Conservation (phyloP, 1,139 yeast genomes). For the Nadsonia commutata region DNA sequence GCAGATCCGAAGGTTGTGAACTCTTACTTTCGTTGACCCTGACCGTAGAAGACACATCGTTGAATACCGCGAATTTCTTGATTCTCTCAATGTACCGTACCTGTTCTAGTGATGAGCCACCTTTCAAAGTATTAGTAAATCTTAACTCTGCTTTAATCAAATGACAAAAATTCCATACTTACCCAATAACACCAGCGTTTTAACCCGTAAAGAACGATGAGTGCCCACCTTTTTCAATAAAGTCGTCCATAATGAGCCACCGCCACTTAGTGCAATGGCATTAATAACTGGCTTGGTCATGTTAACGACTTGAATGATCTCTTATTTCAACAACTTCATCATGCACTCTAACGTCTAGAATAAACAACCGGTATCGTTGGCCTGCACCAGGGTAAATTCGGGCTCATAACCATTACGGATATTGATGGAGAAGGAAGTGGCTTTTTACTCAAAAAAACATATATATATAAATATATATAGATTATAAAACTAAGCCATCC, state of each 20-base stretch:
- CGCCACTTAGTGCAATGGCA: too few relatives aligned
- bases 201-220: conserved; percentile 9
- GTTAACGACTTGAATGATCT: too few relatives aligned
- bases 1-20: conserved; percentile 10
- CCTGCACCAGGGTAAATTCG: too few relatives aligned
- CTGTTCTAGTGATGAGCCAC: conserved; percentile 11
- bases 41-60: not conserved
- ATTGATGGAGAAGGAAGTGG: too few relatives aligned
- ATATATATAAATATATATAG: too few relatives aligned
- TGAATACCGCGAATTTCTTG: conserved; percentile 4
- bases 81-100: conserved; percentile 9
- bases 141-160: conserved; percentile 2
- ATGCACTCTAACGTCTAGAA: too few relatives aligned
- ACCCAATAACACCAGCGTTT: conserved; percentile 12
- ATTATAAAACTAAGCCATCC: conserved; percentile 26
- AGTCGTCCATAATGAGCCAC: conserved; percentile 13
- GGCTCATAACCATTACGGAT: too few relatives aligned
- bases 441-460: too few relatives aligned
- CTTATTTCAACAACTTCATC: too few relatives aligned
- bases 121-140: conserved; percentile 7
- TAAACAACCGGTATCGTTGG: too few relatives aligned
- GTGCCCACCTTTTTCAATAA: conserved; percentile 14
- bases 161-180: not conserved
- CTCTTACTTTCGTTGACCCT: conserved; percentile 3
- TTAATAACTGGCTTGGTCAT: too few relatives aligned